Evolutionary conservation across 768 basidiomycete genomes (phyloP).

Genomic region (Tubosaeta sp.): DNA sequence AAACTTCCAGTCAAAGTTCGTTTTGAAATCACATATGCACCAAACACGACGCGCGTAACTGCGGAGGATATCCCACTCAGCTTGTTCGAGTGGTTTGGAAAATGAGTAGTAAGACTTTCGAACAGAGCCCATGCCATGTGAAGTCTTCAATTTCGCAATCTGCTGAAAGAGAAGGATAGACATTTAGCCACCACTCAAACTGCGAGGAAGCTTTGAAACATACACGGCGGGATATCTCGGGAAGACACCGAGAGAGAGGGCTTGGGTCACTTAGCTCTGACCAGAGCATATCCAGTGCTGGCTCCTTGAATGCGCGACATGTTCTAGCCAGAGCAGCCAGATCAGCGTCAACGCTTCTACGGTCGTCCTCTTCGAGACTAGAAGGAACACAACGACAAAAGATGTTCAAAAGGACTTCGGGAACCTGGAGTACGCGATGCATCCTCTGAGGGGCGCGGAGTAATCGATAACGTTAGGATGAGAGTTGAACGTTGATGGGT

Average conservation of each 20-base stretch:
- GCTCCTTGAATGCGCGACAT: slow-evolving; percentile 4
- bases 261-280: background rate
- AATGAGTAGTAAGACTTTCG: background rate
- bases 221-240: background rate
- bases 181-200: background rate
- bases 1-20: background rate
- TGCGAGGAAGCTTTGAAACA: too few species aligned
- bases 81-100: background rate
- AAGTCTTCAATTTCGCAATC: too few species aligned
- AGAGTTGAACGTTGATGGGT: too few species aligned
- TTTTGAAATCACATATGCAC: background rate
- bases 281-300: slow-evolving; percentile 7
- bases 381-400: background rate
- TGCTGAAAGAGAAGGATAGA: too few species aligned
- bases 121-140: too few species aligned
- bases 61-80: slow-evolving; percentile 5
- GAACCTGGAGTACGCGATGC: too few species aligned
- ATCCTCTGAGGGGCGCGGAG: too few species aligned
- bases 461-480: too few species aligned
- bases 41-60: slow-evolving; percentile 2
- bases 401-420: background rate
- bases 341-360: background rate
- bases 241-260: background rate
- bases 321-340: slow-evolving; percentile 2
- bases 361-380: too few species aligned